Conservation (phyloP, 345 rosid genomes). For the Lepidium africanum region DNA sequence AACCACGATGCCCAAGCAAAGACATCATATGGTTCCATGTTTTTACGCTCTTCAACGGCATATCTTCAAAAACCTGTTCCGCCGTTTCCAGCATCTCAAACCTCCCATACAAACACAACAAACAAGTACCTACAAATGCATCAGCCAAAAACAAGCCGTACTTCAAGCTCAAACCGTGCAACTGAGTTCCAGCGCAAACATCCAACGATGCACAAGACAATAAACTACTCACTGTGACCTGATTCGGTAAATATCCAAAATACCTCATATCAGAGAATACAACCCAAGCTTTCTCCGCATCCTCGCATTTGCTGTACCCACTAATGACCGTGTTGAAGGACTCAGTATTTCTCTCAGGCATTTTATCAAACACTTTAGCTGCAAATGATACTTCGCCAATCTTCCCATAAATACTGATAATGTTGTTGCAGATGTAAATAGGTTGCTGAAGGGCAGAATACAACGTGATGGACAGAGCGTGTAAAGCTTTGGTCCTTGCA, state of each 20-base stretch:
- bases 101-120: conserved; percentile 67
- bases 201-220: conserved; percentile 46
- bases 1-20: conserved; percentile 46
- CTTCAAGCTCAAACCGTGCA: conserved; percentile 56
- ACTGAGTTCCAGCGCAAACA: conserved; percentile 40
- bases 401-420: conserved; percentile 33
- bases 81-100: conserved; percentile 42
- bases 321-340: conserved; percentile 54
- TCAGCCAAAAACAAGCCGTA: conserved; percentile 49
- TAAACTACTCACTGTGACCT: conserved; percentile 48
- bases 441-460: conserved; percentile 38
- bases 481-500: conserved; percentile 45
- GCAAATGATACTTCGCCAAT: conserved; percentile 34
- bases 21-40: conserved; percentile 74
- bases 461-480: conserved; percentile 54
- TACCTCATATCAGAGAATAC: conserved; percentile 43
- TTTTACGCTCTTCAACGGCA: conserved; percentile 56
- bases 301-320: conserved; percentile 36
- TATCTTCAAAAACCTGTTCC: conserved; percentile 43
- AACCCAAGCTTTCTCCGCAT: conserved; percentile 36
- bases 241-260: conserved; percentile 43
- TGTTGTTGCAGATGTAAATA: conserved; percentile 49
- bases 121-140: conserved; percentile 64
- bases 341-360: conserved; percentile 49
- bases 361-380: conserved; percentile 55